Evolutionary conservation across 129 eudicot genomes (phyloP).

Genomic region (Artemisia argyi): DNA sequence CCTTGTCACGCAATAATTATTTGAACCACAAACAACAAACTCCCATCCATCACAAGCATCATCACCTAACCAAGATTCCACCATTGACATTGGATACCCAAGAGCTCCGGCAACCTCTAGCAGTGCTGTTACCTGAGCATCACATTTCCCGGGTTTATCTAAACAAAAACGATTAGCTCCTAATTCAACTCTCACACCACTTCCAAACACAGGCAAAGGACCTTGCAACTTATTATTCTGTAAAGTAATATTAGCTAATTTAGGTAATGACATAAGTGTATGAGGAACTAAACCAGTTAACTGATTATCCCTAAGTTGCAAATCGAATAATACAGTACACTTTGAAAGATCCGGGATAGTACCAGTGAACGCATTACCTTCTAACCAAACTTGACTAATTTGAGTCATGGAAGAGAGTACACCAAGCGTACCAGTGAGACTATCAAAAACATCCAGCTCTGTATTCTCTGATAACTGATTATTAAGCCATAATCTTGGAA

Average conservation of each 20-base stretch:
- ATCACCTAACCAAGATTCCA: constrained; percentile 39
- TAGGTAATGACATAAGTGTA: no score
- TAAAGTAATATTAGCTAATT: no score
- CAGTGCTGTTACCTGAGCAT: constrained; percentile 46
- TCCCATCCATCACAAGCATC: constrained; percentile 22
- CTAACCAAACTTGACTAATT: constrained; percentile 43
- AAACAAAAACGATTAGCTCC: constrained; percentile 46
- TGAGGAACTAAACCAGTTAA: no score
- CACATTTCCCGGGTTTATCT: constrained; percentile 43
- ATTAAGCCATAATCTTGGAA: constrained; percentile 43
- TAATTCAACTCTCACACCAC: constrained; percentile 1
- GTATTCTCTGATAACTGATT: constrained; percentile 32
- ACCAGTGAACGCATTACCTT: constrained; percentile 46
- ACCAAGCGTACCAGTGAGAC: constrained; percentile 37
- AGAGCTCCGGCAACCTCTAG: no score
- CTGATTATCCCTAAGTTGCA: no score
- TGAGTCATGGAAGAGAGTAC: constrained; percentile 40
- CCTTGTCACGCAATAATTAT: no score
- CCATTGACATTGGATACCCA: no score
- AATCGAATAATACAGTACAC: no score
- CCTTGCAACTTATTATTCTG: no score
- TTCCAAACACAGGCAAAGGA: no score
- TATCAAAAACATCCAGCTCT: no score
- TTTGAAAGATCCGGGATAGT: constrained; percentile 1
- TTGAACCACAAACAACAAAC: no score